These are phyloP conservation scores for Clonostachys chloroleuca DNA, from an alignment of 2,329 filamentous ascomycete species.

Conservation along the genomic window DNA sequence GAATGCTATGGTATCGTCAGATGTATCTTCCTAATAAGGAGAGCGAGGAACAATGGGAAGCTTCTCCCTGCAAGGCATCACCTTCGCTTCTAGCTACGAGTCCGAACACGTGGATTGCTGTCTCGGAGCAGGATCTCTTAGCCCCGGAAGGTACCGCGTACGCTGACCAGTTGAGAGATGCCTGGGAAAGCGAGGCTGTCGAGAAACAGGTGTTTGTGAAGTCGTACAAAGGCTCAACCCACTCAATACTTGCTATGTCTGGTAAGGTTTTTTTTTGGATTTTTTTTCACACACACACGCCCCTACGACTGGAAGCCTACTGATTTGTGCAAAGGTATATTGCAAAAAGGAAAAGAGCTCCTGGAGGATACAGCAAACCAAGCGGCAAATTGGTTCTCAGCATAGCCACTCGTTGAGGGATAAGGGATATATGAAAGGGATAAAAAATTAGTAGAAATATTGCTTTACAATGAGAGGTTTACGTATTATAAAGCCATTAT, in stretches of 20 bases:
- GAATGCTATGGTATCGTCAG: conserved; percentile 28
- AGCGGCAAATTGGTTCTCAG: conserved; percentile 5
- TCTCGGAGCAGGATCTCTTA: conserved; percentile 23
- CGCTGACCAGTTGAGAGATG: conserved; percentile 13
- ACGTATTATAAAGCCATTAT: too few relatives aligned
- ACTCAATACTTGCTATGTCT: neutral
- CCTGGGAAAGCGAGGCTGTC: neutral
- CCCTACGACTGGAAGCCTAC: neutral
- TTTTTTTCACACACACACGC: too few relatives aligned
- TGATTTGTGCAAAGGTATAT: neutral
- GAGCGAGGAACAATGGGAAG: conserved; percentile 17
- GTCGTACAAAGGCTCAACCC: neutral
- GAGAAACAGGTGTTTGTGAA: neutral
- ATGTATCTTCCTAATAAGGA: conserved; percentile 20
- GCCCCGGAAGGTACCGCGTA: conserved; percentile 21
- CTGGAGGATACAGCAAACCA: neutral
- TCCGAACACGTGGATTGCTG: conserved; percentile 21
- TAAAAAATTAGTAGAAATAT: too few relatives aligned
- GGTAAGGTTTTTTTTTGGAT: too few relatives aligned
- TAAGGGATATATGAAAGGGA: too few relatives aligned
- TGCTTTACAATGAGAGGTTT: too few relatives aligned
- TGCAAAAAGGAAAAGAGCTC: neutral
- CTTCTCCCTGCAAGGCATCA: conserved; percentile 21
- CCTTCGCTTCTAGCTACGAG: conserved; percentile 12
- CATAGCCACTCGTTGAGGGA: too few relatives aligned